These are phyloP conservation scores for Lineolata rhizophorae DNA, from an alignment of 495 filamentous ascomycete genomes.

Conservation along the genomic window DNA sequence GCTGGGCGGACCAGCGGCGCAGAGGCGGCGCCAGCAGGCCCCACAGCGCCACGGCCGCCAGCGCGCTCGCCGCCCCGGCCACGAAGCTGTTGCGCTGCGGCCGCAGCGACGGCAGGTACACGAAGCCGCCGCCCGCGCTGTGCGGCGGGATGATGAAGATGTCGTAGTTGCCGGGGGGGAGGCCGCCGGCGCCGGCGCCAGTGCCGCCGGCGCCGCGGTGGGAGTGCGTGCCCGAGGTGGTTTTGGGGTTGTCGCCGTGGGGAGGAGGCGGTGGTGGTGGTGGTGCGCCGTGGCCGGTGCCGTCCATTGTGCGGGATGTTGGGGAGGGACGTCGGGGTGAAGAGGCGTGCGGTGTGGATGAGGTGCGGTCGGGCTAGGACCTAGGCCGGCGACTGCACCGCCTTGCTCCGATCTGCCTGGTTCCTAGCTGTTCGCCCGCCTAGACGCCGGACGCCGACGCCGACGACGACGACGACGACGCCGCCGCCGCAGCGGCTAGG, in stretches of 20 bases:
- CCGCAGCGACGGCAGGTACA: conserved; percentile 78
- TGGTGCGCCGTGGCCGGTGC: no score
- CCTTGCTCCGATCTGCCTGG: no score
- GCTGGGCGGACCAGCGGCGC: conserved; percentile 41
- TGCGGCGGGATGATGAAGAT: conserved; percentile 96
- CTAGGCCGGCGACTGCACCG: no score
- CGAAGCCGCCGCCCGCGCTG: conserved; percentile 69
- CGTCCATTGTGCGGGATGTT: no score
- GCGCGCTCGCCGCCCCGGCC: conserved; percentile 54
- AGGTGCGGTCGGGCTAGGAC: no score
- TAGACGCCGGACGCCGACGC: no score
- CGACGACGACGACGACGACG: no score
- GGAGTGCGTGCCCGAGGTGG: conserved; percentile 23
- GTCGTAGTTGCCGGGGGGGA: conserved; percentile 75
- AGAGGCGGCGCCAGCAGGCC: conserved; percentile 46
- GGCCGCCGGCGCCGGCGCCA: conserved; percentile 19
- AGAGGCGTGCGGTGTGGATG: no score
- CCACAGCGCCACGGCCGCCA: conserved; percentile 43
- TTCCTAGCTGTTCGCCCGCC: no score
- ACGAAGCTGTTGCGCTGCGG: conserved; percentile 78
- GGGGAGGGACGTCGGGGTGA: no score
- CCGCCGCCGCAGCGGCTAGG: no score
- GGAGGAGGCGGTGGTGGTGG: conserved; percentile 41
- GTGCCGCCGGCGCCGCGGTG: conserved; percentile 5
- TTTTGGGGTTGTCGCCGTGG: conserved; percentile 45